A percentile compares a stretch with the other conserved stretches of the same genome.
These are phyloP conservation scores for Amorphotheca resinae DNA, from an alignment of 495 filamentous ascomycete genomes.

Conservation along the genomic window DNA sequence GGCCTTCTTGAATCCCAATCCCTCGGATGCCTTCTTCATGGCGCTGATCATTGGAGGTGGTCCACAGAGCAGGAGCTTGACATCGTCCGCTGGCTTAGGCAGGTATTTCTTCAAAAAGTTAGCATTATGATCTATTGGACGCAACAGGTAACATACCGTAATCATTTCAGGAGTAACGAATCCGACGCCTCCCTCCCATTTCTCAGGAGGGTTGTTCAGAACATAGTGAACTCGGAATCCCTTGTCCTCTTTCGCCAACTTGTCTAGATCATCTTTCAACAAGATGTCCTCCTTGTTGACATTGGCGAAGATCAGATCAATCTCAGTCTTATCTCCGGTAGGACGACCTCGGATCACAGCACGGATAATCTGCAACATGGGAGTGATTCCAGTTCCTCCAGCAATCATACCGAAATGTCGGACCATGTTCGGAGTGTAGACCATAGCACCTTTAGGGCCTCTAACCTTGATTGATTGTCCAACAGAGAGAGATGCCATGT, in stretches of 20 bases:
- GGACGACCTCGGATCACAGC: slow-evolving; percentile 77
- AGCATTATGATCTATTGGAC: not conserved
- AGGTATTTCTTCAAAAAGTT: slow-evolving; percentile 50
- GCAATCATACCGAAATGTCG: slow-evolving; percentile 95
- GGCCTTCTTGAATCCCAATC: slow-evolving; percentile 81
- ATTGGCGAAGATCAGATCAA: slow-evolving; percentile 93
- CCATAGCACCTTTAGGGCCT: slow-evolving; percentile 93
- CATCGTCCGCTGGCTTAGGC: slow-evolving; percentile 69
- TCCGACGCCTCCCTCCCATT: slow-evolving; percentile 80
- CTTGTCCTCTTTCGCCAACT: slow-evolving; percentile 59
- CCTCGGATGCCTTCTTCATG: slow-evolving; percentile 90
- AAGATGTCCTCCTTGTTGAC: slow-evolving; percentile 88
- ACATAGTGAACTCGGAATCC: slow-evolving; percentile 85
- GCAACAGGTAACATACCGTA: slow-evolving; percentile 44
- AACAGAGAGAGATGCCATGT: slow-evolving; percentile 69
- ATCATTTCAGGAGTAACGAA: slow-evolving; percentile 96
- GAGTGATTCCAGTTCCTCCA: slow-evolving; percentile 94
- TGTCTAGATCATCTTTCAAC: slow-evolving; percentile 79
- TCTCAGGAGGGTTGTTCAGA: slow-evolving; percentile 86
- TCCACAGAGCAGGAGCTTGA: slow-evolving; percentile 94
- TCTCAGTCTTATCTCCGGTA: slow-evolving; percentile 70
- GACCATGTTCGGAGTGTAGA: slow-evolving; percentile 91
- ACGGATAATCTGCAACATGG: slow-evolving; percentile 90
- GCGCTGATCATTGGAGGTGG: slow-evolving; percentile 94
- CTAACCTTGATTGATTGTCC: slow-evolving; percentile 80